Evolutionary conservation across 306 rosid genomes (phyloP), one percentile per base, ranked within the genome.

Genomic region (Notholithocarpus densiflorus): DNA sequence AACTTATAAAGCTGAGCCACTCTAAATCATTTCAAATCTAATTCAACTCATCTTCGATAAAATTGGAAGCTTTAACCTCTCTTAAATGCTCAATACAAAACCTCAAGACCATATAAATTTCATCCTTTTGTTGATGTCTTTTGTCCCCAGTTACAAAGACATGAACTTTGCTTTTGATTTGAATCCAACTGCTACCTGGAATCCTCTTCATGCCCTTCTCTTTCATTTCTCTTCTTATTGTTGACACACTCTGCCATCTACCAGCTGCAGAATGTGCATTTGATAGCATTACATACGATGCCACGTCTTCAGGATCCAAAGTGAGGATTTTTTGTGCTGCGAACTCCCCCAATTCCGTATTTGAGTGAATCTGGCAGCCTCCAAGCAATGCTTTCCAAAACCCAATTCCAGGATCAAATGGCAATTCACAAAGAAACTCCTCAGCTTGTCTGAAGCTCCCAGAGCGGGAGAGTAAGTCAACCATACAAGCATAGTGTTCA

Each of bases 341-440:
- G 71, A 89, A 82, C 87, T 91, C 92, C 51, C 92, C 98, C 78
- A 94, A 79, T 72, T 86, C 86, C 55, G 73, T 53, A 81, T 91
- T 91, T 1, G 93, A 85, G 88, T 92, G 97, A 83, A 89, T 91
- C 84, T 89, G 93, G 72, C 98, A 94, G 56, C 98, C 97, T 60
- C 97, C 93, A 54, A 94, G 98, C 86, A 94, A 80, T 1, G 98
- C 92, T 77, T 94, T 94, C 98, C 97, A 94, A 82, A 94, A 94
- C 62, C 97, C 97, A 56, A 91, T 80, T 56, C 98, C 97, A 1
- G 97, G 95, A 74, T 92, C 83, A 45, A 90, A 91, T 4, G 93
- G 97, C 83, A 94, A 29, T 24, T 82, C 83, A 24, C 45, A 53
- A 72, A 94, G 79, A 73, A 94, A 92, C 62, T 77, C 56, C 84